Evolutionary conservation across 805 yeast genomes (phyloP).

Genomic region (Saccharomycopsis fodiens): DNA sequence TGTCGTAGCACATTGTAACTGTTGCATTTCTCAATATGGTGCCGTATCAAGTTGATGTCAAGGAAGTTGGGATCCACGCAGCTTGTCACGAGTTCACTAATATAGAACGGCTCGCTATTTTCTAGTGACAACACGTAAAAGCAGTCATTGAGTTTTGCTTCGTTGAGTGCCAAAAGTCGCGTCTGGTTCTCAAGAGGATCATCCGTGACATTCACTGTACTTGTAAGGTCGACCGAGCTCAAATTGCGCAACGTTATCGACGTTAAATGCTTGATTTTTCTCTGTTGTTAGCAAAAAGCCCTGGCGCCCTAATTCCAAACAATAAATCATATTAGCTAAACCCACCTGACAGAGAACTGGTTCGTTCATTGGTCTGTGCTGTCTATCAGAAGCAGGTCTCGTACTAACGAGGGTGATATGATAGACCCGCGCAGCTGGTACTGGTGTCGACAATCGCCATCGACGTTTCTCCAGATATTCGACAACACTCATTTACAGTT

Average conservation of each 20-base stretch:
- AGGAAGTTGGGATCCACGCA: slow-evolving; percentile 9
- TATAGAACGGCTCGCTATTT: slow-evolving; percentile 15
- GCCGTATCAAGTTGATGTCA: slow-evolving; percentile 14
- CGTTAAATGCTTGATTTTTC: slow-evolving; percentile 15
- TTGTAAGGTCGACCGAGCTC: neutral
- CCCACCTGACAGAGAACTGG: neutral
- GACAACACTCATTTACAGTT: too few species aligned
- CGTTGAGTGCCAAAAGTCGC: neutral
- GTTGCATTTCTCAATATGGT: neutral
- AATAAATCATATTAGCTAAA: too few species aligned
- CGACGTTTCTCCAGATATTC: too few species aligned
- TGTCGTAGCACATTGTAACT: neutral
- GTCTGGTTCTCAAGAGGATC: slow-evolving; percentile 4
- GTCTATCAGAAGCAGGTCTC: too few species aligned
- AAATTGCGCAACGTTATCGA: slow-evolving; percentile 15
- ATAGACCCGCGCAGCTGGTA: too few species aligned
- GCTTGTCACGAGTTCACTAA: slow-evolving; percentile 12
- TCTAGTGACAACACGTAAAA: slow-evolving; percentile 1
- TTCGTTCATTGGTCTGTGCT: neutral
- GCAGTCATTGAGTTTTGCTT: slow-evolving; percentile 1
- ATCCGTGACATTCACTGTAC: neutral
- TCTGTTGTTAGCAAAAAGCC: too few species aligned
- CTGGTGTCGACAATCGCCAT: too few species aligned
- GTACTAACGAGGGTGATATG: too few species aligned
- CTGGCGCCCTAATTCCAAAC: too few species aligned